phyloP scores from a whole-genome alignment of 371 early-diverging fungal species.

The Cladochytrium tenue region DNA sequence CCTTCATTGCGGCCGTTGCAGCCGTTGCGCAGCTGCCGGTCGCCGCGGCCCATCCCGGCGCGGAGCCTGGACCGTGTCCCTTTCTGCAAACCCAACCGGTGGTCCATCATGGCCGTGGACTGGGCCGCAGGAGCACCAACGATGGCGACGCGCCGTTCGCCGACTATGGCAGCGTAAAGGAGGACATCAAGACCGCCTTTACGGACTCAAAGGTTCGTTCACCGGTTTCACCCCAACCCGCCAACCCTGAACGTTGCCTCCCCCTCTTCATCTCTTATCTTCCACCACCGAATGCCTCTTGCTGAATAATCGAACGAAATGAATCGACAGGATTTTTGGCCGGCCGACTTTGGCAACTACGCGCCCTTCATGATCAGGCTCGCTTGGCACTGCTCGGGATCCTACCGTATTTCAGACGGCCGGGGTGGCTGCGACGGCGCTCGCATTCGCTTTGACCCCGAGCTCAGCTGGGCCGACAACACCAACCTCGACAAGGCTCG shows the following conservation, averaged over 20 bases:
- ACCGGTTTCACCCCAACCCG: neutral
- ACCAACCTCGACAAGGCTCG: slow-evolving; percentile 81
- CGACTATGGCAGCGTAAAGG: neutral
- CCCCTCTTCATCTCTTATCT: neutral
- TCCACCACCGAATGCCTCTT: neutral
- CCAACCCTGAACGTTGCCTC: neutral
- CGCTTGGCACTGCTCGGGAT: slow-evolving; percentile 33
- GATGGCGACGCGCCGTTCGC: neutral
- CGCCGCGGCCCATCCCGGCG: too few relatives aligned
- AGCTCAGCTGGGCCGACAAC: slow-evolving; percentile 80
- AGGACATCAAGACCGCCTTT: neutral
- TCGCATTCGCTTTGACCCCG: slow-evolving; percentile 74
- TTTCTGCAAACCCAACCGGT: too few relatives aligned
- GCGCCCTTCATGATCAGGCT: slow-evolving; percentile 29
- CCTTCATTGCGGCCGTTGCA: too few relatives aligned
- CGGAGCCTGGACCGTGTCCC: too few relatives aligned
- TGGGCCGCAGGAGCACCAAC: too few relatives aligned
- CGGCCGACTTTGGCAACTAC: slow-evolving; percentile 35
- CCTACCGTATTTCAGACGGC: slow-evolving; percentile 21
- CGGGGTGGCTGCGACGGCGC: slow-evolving; percentile 83
- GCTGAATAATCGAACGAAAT: neutral
- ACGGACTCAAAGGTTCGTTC: neutral
- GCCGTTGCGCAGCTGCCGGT: too few relatives aligned
- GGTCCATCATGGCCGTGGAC: too few relatives aligned
- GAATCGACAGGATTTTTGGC: slow-evolving; percentile 20